These are phyloP conservation scores for Monosporascus ibericus DNA, from an alignment of 2,329 filamentous ascomycete genomes.

Conservation along the genomic window DNA sequence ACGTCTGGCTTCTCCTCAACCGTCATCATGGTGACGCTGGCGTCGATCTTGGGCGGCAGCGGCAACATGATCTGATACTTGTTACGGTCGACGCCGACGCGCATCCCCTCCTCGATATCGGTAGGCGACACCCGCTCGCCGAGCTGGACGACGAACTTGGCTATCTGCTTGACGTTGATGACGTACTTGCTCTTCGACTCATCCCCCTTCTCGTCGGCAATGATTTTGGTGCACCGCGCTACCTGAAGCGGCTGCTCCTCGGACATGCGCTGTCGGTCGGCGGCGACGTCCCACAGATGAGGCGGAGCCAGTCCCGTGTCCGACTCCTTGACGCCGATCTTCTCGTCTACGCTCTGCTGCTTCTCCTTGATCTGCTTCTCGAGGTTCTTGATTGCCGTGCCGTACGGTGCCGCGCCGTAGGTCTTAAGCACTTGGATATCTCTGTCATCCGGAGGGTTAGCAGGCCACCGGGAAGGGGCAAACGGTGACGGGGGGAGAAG, in stretches of 20 bases:
- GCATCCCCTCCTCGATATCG: constrained; percentile 99
- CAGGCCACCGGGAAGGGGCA: constrained; percentile 3
- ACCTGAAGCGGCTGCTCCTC: constrained; percentile 98
- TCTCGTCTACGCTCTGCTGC: constrained; percentile 96
- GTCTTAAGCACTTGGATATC: constrained; percentile 99
- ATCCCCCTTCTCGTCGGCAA: constrained; percentile 83
- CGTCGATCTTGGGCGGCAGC: constrained; percentile 95
- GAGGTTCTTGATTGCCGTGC: constrained; percentile 87
- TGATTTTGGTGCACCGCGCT: constrained; percentile 97
- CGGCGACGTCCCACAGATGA: constrained; percentile 97
- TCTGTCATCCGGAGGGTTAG: constrained; percentile 42
- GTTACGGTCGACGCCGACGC: constrained; percentile 94
- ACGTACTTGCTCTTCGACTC: constrained; percentile 99
- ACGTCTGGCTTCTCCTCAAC: constrained; percentile 99
- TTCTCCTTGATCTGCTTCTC: constrained; percentile 99
- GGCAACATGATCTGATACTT: constrained; percentile 99
- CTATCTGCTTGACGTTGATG: constrained; percentile 99
- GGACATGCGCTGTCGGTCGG: constrained; percentile 95
- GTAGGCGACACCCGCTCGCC: constrained; percentile 95
- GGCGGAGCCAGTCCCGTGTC: constrained; percentile 96
- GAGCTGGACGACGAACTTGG: constrained; percentile 97
- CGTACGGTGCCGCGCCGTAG: constrained; percentile 95
- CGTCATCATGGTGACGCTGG: constrained; percentile 99
- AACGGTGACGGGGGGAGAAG: constrained; percentile 24
- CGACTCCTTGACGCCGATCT: constrained; percentile 96